These are phyloP conservation scores for Boletus bicolor DNA, from an alignment of 768 basidiomycete genomes.

Conservation along the genomic window DNA sequence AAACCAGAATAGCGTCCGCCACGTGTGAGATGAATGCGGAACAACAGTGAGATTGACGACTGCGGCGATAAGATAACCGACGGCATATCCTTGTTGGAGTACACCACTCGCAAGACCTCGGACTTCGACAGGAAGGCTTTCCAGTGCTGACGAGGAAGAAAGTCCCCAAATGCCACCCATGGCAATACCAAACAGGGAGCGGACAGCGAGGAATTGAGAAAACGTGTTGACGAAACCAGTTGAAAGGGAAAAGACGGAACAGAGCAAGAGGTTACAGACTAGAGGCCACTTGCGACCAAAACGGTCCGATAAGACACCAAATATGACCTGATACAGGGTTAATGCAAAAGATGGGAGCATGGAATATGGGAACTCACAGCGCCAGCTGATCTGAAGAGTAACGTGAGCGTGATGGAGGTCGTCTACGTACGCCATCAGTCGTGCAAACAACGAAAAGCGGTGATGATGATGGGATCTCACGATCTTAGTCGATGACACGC, in stretches of 20 bases:
- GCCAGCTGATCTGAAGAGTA: conserved; percentile 84
- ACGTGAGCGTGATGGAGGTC: conserved; percentile 84
- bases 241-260: conserved; percentile 71
- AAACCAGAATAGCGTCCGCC: conserved; percentile 84
- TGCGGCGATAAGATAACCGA: conserved; percentile 82
- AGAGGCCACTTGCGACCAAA: conserved; percentile 95
- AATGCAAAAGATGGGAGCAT: background rate
- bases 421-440: conserved; percentile 39
- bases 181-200: conserved; percentile 80
- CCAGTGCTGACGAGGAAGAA: conserved; percentile 76
- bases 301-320: conserved; percentile 83
- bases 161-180: conserved; percentile 93
- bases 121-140: conserved; percentile 82
- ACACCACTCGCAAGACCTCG: conserved; percentile 85
- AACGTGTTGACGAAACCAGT: conserved; percentile 80
- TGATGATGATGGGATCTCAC: conserved; percentile 26
- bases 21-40: conserved; percentile 35
- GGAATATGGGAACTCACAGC: conserved; percentile 41
- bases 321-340: conserved; percentile 45
- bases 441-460: background rate
- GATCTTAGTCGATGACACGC: conserved; percentile 39
- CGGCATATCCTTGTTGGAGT: conserved; percentile 86
- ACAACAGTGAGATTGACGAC: conserved; percentile 73
- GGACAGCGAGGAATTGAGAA: conserved; percentile 72
- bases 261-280: conserved; percentile 68